Base-by-base conservation (phyloP, 2,329 filamentous ascomycete genomes). In the Simplicillium aogashimaense region DNA sequence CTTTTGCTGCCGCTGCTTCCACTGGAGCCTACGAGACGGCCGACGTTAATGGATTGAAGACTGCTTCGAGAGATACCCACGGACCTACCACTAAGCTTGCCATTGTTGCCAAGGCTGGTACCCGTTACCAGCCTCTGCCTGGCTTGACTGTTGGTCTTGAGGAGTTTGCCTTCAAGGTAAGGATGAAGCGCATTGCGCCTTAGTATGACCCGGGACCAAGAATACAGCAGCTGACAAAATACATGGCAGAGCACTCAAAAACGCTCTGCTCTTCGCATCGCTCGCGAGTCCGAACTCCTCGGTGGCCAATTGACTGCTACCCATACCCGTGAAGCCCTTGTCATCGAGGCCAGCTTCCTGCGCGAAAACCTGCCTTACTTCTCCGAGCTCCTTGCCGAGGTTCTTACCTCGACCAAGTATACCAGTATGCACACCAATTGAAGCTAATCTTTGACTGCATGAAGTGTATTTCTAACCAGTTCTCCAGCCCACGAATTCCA, bases 361-460 rank as follows among this genome's bases (percentile, higher is more conserved):
- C 81, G 87, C 61, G 81, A 92, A 61, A 89, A 98, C 63, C 80
- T 98, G 51, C 92, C 92, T 52, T 98, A 97, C 78, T 98, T 95
- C 65, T 79, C 88, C 57, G 92, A 98, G 73, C 76, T 98, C 50
- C 77, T 98, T 53, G 87, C 83, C 58, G 94, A 98, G 73, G 85
- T 95, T 55, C 74, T 92, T 56, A 81, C 83, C 46, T 72, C 86
- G 66, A 94, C 90, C 53, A 92, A 87, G 69, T 98, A 86, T 64
- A 79, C 81, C 49, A 72, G 80, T 84, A 67, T 66, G 78, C 52
- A 16, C 63, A 46, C 30, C 41, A 29, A 39, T 37, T 37, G 13
- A 40, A 29, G 20, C 40, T 34, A 20, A 28, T 28, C 42, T 16
- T 29, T 33, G 33, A 41, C 8, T 11, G 15, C 3, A 12, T 35